Evolutionary conservation across 306 rosid genomes (phyloP).

Genomic region (Acacia melanoxylon): DNA sequence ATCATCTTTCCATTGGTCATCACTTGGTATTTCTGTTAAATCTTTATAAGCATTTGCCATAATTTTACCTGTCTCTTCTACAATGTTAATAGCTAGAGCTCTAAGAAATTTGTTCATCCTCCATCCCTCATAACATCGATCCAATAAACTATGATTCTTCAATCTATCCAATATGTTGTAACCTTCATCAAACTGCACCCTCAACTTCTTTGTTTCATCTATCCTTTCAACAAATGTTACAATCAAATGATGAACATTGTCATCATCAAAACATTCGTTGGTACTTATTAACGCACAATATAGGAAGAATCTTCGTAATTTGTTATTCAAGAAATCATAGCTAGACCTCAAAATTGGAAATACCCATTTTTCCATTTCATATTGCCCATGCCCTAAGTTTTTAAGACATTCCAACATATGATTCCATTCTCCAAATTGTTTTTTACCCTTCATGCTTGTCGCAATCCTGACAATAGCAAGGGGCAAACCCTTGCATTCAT

Average conservation of each 20-base stretch:
- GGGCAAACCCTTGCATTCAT: background rate
- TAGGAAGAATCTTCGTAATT: background rate
- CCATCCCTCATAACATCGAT: rapidly evolving
- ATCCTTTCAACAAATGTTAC: background rate
- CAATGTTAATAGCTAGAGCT: background rate
- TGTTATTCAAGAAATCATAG: background rate
- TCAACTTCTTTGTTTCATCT: background rate
- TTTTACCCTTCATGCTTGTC: background rate
- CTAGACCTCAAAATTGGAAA: background rate
- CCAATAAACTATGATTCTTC: background rate
- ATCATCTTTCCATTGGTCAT: background rate
- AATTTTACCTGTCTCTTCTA: background rate
- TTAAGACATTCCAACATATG: background rate
- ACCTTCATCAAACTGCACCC: background rate
- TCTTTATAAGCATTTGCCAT: background rate
- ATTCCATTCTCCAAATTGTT: background rate
- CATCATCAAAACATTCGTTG: rapidly evolving
- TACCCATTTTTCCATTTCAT: background rate
- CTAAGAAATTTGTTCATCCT: background rate
- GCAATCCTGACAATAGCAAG: background rate
- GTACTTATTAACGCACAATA: background rate
- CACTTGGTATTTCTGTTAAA: background rate
- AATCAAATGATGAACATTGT: rapidly evolving
- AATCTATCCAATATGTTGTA: background rate
- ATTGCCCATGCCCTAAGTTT: background rate